Base-by-base conservation (phyloP, 768 basidiomycete species). In the Cubamyces sp. region DNA sequence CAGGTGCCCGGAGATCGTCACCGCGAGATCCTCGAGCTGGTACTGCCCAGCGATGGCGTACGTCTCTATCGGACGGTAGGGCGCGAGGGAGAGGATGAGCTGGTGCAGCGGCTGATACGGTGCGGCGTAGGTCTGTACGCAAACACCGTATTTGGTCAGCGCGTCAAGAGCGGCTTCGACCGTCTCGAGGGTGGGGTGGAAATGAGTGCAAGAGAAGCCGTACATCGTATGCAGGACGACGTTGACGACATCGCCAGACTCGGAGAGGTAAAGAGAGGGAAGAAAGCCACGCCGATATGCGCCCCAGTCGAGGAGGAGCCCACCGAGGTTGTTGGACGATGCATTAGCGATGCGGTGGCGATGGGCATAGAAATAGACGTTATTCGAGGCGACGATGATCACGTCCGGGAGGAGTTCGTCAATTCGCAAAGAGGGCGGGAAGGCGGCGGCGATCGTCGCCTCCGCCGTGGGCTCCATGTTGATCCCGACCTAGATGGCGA, bases 21-120 rank as follows among this genome's bases (percentile, higher is more conserved):
- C 72, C 1, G 81, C 81, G 25, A 84, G 73, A 1, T 73, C 68
- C 42, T 77, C 65, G 15, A 83, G 70, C 39, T 71, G 57, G 65
- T 74, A 60, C n/a, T 62, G 54, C 15, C 72, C 78, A 1, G 79
- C 82, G 16, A 82, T 71, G 0, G 78, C 69, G 66, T 80, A 84
- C 1, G 80, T 64, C 2, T 79, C 74, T 21, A 82, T 66, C 5
- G 81, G 78, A 19, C 56, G 64, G 18, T 73, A 60, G 8, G 74
- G 77, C 12, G 78, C 75, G 46, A 70, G 69, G 1, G 73, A 69
- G 37, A 78, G 71, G 49, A 80, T 64, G 28, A 77, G 68, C 15
- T 58, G 47, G 68, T 74, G 74, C 6, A 78, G 67, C 15, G 74
- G 76, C 5, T 69, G 14, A 52, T 48, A 11, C 5, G 73, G 73